These are phyloP conservation scores for Alternaria metachromatica DNA, from an alignment of 2,329 filamentous ascomycete genomes.

Conservation along the genomic window DNA sequence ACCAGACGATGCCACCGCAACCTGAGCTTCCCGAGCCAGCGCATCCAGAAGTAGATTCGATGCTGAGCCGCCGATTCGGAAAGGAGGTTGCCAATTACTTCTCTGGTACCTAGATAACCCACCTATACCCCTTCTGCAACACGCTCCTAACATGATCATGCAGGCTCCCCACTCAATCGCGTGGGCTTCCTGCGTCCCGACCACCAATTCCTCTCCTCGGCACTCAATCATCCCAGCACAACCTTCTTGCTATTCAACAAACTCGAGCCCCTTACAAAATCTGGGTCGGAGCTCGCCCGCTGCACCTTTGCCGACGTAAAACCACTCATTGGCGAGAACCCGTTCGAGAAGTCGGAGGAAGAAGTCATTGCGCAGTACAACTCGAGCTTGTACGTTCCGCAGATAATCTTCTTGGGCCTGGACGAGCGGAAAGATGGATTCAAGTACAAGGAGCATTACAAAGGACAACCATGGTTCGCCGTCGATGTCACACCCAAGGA, in stretches of 20 bases:
- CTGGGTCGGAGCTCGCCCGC: slow-evolving; percentile 69
- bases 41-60: slow-evolving; percentile 66
- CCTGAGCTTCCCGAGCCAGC: slow-evolving; percentile 64
- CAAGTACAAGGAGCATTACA: slow-evolving; percentile 71
- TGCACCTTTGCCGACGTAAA: slow-evolving; percentile 73
- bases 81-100: slow-evolving; percentile 86
- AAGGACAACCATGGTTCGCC: slow-evolving; percentile 84
- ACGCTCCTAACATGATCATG: neutral
- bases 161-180: slow-evolving; percentile 76
- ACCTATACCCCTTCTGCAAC: neutral
- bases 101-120: slow-evolving; percentile 54
- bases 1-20: slow-evolving; percentile 39
- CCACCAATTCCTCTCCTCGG: slow-evolving; percentile 71
- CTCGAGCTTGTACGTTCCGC: slow-evolving; percentile 69
- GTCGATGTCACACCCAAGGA: slow-evolving; percentile 82
- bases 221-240: slow-evolving; percentile 69
- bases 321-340: slow-evolving; percentile 72
- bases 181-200: slow-evolving; percentile 79
- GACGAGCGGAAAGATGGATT: slow-evolving; percentile 70
- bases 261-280: slow-evolving; percentile 74
- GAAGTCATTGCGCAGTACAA: slow-evolving; percentile 76
- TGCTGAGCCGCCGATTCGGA: slow-evolving; percentile 79
- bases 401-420: slow-evolving; percentile 84
- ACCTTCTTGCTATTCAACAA: slow-evolving; percentile 81
- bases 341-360: slow-evolving; percentile 74